These are phyloP conservation scores for Hemisphaericaspora xylanilytica DNA, from an alignment of 1,139 yeast species.

Conservation along the genomic window DNA sequence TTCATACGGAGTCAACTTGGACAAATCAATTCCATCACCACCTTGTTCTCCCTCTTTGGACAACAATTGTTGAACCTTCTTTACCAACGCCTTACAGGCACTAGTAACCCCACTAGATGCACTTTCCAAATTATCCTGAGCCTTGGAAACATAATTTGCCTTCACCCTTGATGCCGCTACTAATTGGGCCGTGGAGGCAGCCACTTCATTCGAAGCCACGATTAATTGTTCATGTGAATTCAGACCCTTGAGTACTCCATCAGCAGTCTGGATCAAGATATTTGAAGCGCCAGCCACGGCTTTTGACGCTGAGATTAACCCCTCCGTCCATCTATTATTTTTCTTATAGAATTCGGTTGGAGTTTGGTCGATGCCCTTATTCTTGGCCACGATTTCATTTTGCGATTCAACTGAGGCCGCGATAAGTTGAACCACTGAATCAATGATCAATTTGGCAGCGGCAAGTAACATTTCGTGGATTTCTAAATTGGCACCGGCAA, in stretches of 20 bases:
- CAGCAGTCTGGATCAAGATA: slow-evolving; percentile 77
- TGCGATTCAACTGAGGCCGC: slow-evolving; percentile 81
- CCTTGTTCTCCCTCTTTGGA: slow-evolving; percentile 30
- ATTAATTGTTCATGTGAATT: slow-evolving; percentile 81
- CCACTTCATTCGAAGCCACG: slow-evolving; percentile 89
- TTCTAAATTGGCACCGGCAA: slow-evolving; percentile 61
- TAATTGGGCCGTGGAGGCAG: slow-evolving; percentile 89
- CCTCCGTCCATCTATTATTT: slow-evolving; percentile 93
- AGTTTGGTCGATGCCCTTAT: slow-evolving; percentile 58
- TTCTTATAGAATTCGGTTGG: slow-evolving; percentile 80
- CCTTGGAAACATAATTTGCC: slow-evolving; percentile 71
- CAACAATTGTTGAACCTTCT: slow-evolving; percentile 63
- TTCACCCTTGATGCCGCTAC: slow-evolving; percentile 92
- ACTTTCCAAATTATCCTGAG: slow-evolving; percentile 71
- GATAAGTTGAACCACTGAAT: slow-evolving; percentile 72
- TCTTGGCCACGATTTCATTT: slow-evolving; percentile 73
- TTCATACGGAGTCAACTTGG: slow-evolving; percentile 71
- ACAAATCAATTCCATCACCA: slow-evolving; percentile 53
- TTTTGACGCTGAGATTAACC: slow-evolving; percentile 85
- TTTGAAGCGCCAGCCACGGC: slow-evolving; percentile 86
- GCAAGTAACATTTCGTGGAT: slow-evolving; percentile 75
- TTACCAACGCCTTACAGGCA: slow-evolving; percentile 73
- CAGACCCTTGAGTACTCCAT: slow-evolving; percentile 66
- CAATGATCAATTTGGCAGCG: slow-evolving; percentile 80
- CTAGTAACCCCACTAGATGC: slow-evolving; percentile 68